phyloP scores from a whole-genome alignment of 805 yeast species.

The Hermanozyma aechmeae region DNA sequence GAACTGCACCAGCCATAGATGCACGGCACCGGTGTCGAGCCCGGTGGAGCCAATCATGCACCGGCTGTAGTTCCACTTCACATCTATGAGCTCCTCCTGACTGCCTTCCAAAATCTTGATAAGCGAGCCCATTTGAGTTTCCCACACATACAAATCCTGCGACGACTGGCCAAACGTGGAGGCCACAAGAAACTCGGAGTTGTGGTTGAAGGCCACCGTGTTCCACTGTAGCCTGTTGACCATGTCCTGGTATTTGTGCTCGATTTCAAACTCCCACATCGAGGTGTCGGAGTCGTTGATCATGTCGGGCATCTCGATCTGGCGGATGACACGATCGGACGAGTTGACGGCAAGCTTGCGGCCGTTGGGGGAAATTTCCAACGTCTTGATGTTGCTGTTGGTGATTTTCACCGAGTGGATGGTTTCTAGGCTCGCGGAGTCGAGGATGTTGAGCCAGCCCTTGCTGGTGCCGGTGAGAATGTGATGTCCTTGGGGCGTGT shows the following conservation, averaged over 20 bases:
- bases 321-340: conserved; percentile 70
- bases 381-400: conserved; percentile 60
- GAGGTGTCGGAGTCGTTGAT: conserved; percentile 19
- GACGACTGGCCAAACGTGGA: conserved; percentile 76
- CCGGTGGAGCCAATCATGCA: conserved; percentile 80
- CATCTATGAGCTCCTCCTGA: conserved; percentile 75
- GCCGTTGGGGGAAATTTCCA: conserved; percentile 50
- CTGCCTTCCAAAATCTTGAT: conserved; percentile 87
- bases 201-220: conserved; percentile 61
- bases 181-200: conserved; percentile 78
- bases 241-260: conserved; percentile 82
- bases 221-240: conserved; percentile 89
- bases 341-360: conserved; percentile 61
- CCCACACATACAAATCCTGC: conserved; percentile 90
- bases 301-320: conserved; percentile 40
- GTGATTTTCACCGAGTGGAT: conserved; percentile 50
- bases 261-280: conserved; percentile 49
- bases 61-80: conserved; percentile 74
- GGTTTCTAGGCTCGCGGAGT: conserved; percentile 18
- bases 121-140: conserved; percentile 77
- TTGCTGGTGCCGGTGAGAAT: conserved; percentile 71
- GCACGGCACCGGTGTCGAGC: conserved; percentile 72
- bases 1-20: conserved; percentile 70
- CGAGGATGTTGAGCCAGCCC: conserved; percentile 59
- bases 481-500: conserved; percentile 44